phyloP scores from a whole-genome alignment of 2,329 filamentous ascomycete species.

The Penicillium janthinellum region DNA sequence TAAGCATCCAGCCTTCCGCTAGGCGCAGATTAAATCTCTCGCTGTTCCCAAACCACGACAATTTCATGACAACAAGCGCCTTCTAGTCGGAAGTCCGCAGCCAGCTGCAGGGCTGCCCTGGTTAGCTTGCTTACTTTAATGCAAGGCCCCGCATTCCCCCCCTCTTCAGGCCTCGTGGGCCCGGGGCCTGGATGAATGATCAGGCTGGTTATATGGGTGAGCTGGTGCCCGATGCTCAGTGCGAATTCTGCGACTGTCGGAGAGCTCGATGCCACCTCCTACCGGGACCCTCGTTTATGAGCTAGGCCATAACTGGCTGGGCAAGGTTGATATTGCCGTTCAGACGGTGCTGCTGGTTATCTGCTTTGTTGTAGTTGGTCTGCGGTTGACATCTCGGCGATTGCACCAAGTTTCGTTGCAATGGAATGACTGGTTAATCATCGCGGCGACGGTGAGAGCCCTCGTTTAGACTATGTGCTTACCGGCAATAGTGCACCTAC shows the following conservation, averaged over 20 bases:
- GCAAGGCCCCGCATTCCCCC: background rate
- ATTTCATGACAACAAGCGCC: slow-evolving; percentile 1
- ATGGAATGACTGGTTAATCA: slow-evolving; percentile 23
- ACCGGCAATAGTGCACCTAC: no score
- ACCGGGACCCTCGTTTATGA: slow-evolving; percentile 13
- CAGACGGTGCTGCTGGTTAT: slow-evolving; percentile 20
- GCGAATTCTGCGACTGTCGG: background rate
- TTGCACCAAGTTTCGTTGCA: slow-evolving; percentile 13
- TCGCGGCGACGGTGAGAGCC: slow-evolving; percentile 16
- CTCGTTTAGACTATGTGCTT: background rate
- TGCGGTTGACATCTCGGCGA: slow-evolving; percentile 23
- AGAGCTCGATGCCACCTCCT: slow-evolving; percentile 13
- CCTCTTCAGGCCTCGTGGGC: background rate
- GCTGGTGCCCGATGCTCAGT: background rate
- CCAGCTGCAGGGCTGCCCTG: slow-evolving; percentile 1
- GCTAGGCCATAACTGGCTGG: slow-evolving; percentile 25
- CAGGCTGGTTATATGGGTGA: background rate
- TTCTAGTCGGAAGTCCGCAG: background rate
- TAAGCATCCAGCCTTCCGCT: background rate
- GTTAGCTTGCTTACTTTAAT: slow-evolving; percentile 5
- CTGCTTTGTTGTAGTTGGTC: slow-evolving; percentile 13
- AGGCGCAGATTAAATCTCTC: background rate
- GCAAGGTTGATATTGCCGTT: slow-evolving; percentile 23
- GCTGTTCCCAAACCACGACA: background rate
- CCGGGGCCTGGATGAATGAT: background rate